Evolutionary conservation across 768 basidiomycete genomes (phyloP), one percentile per base, ranked within the genome.

Genomic region (Mycena filopes): DNA sequence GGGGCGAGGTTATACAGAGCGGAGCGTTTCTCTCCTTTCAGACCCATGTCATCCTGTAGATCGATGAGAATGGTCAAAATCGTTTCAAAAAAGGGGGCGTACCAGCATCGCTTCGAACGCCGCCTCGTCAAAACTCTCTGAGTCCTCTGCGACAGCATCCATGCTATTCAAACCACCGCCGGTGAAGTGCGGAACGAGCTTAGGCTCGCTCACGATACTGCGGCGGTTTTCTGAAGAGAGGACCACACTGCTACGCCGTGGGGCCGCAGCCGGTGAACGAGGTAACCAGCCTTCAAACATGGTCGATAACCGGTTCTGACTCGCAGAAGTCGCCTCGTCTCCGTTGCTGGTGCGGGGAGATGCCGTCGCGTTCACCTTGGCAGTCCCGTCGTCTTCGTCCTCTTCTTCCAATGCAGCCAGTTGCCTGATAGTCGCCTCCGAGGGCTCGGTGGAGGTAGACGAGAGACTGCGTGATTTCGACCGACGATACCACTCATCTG

Each of bases 401-500:
- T 83, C 84, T 9, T 86, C 85, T 67, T 87, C 79, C 45, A 87
- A 72, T 4, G 84, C 82, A 20, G 80, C 83, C 4, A 88, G 76
- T 11, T 80, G 81, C 47, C 78, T 79, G 47, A 87, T 77, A 0
- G 86, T 86, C 26, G 81, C 77, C 31, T 88, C 82, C 3, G 87
- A 88, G 3, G 86, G 84, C 36, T 82, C 82, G 11, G 79, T 55
- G 0, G 86, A 84, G 25, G 80, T 73, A 16, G 78, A 76, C 2
- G 87, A 86, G 2, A 82, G 71, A 41, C 77, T 79, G 0, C 86
- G 86, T 9, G 88, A 84, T 65, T 85, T 90, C 21, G 88, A 86
- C 20, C 91, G 85, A 60, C 88, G 87, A 75, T 87, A 94, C 93
- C 90, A 94, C 72, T 90, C 89, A 56, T 91, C 91, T 2, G 91